Conservation (phyloP, 2,329 filamentous ascomycete species). For the Didymella keratinophila region DNA sequence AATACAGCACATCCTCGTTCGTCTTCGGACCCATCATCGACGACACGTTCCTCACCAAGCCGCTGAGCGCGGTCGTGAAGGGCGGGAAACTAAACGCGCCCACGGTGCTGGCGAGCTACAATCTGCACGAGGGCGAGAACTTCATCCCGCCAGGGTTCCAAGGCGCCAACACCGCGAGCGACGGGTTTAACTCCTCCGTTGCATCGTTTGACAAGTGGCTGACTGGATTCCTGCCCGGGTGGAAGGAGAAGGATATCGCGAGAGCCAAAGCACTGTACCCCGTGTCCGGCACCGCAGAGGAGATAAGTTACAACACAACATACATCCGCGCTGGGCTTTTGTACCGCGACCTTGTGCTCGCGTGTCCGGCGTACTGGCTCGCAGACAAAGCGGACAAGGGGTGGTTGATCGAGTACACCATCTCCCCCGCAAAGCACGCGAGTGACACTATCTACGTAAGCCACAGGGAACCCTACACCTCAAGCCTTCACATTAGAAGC, state of each 20-base stretch:
- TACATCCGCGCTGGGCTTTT: constrained; percentile 64
- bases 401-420: constrained; percentile 68
- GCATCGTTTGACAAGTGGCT: constrained; percentile 64
- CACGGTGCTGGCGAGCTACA: constrained; percentile 64
- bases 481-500: no score
- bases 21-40: constrained; percentile 70
- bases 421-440: constrained; percentile 66
- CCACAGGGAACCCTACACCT: no score
- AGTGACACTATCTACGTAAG: constrained; percentile 64
- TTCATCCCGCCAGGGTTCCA: constrained; percentile 64
- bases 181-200: constrained; percentile 60
- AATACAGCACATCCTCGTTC: constrained; percentile 64
- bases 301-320: constrained; percentile 60
- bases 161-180: constrained; percentile 38
- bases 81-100: constrained; percentile 55
- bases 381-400: constrained; percentile 56
- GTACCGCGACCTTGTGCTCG: constrained; percentile 65
- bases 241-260: constrained; percentile 53
- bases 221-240: constrained; percentile 60
- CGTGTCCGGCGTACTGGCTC: constrained; percentile 68
- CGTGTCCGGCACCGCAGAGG: constrained; percentile 56
- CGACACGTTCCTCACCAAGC: constrained; percentile 58
- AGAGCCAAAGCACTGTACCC: constrained; percentile 60
- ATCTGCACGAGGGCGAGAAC: constrained; percentile 69
- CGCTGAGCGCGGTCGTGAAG: constrained; percentile 56